Conservation (phyloP, 2,329 filamentous ascomycete genomes). For the Penicillium sumatraense region DNA sequence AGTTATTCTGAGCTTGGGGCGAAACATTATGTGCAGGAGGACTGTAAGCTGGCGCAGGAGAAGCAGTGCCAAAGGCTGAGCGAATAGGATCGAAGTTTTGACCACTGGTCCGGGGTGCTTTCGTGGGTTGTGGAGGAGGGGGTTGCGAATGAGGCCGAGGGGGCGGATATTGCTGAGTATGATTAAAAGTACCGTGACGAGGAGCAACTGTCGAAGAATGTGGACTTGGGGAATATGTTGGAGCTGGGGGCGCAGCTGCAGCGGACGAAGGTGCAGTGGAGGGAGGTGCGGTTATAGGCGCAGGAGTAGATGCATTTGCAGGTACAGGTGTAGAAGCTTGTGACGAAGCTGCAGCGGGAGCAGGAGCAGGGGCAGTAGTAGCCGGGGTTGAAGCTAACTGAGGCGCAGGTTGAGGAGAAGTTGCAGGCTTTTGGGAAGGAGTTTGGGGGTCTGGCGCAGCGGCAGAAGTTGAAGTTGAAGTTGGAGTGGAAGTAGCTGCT, state of each 20-base stretch:
- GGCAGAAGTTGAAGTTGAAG: no score
- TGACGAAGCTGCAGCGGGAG: constrained; percentile 5
- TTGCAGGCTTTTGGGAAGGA: constrained; percentile 4
- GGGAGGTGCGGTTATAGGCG: constrained; percentile 10
- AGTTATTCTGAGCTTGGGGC: constrained; percentile 52
- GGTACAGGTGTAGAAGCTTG: constrained; percentile 13
- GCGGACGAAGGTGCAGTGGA: constrained; percentile 7
- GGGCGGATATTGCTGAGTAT: constrained; percentile 58
- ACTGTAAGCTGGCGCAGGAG: constrained; percentile 46
- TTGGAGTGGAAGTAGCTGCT: no score
- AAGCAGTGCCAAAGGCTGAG: constrained; percentile 61
- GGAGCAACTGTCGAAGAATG: constrained; percentile 60
- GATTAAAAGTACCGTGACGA: constrained; percentile 30
- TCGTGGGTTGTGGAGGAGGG: constrained; percentile 50
- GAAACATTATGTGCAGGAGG: constrained; percentile 54
- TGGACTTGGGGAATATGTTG: constrained; percentile 34
- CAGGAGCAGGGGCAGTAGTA: constrained; percentile 3
- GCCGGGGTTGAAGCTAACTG: constrained; percentile 4
- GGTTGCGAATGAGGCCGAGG: constrained; percentile 49
- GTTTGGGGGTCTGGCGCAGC: constrained; percentile 4
- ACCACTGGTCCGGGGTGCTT: constrained; percentile 66
- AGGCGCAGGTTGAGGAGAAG: constrained; percentile 4
- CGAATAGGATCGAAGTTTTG: constrained; percentile 91
- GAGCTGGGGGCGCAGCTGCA: constrained; percentile 1
- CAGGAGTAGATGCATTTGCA: constrained; percentile 14